These are phyloP conservation scores for Lolium multiflorum DNA, from an alignment of 176 grass and related monocot genomes.

Conservation along the genomic window DNA sequence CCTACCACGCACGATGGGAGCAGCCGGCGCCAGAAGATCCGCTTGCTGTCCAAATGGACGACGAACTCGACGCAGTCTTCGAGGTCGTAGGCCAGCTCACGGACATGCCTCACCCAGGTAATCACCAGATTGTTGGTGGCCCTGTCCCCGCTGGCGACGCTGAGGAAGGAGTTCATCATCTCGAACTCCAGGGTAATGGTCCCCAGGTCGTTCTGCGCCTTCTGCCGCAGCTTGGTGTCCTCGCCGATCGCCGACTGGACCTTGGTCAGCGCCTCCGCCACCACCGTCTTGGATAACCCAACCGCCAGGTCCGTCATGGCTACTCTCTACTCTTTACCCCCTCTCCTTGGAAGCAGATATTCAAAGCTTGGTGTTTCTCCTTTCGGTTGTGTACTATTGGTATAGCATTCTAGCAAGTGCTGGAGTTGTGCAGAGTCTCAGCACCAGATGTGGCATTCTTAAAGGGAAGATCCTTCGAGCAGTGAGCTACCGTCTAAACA, in stretches of 20 bases:
- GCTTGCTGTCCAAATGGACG: neutral
- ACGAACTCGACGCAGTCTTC: slow-evolving; percentile 36
- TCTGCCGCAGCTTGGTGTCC: neutral
- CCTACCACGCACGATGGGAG: neutral
- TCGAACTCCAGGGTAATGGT: slow-evolving; percentile 1
- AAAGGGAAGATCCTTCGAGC: neutral
- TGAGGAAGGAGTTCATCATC: slow-evolving; percentile 31
- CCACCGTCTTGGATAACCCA: neutral
- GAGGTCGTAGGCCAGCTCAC: neutral
- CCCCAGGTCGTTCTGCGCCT: neutral
- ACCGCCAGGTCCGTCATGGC: slow-evolving; percentile 30
- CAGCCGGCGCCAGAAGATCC: neutral
- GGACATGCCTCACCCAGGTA: neutral
- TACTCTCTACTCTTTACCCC: neutral
- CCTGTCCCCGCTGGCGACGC: neutral
- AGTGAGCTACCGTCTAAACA: neutral
- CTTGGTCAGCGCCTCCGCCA: neutral
- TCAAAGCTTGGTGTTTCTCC: too few species aligned
- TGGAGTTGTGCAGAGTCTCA: too few species aligned
- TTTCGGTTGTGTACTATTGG: too few species aligned
- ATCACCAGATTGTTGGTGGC: neutral
- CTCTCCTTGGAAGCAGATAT: too few species aligned
- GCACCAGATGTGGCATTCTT: too few species aligned
- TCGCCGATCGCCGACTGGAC: neutral
- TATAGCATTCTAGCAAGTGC: too few species aligned